These are phyloP conservation scores for Diaporthe vexans DNA, from an alignment of 2,329 filamentous ascomycete species.

Conservation along the genomic window DNA sequence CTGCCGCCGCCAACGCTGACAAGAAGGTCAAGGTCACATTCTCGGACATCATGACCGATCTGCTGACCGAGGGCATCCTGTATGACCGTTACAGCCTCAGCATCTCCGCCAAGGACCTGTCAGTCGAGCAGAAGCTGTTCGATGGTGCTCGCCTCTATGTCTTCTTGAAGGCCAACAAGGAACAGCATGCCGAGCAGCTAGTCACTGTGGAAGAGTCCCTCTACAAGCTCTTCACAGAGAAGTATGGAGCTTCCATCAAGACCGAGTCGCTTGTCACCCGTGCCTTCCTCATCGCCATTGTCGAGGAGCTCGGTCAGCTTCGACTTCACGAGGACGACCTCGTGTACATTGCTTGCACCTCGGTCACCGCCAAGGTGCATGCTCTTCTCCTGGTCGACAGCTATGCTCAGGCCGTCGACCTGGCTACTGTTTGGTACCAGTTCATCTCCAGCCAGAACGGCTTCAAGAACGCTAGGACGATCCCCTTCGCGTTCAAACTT, in stretches of 20 bases:
- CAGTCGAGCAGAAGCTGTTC: conserved; percentile 41
- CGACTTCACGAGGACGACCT: conserved; percentile 41
- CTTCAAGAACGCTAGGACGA: conserved; percentile 42
- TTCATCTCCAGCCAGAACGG: conserved; percentile 42
- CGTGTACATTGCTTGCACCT: conserved; percentile 39
- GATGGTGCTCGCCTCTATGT: conserved; percentile 42
- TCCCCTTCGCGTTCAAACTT: conserved; percentile 42
- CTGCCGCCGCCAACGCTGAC: conserved; percentile 32
- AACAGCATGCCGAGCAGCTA: conserved; percentile 41
- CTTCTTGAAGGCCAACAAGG: conserved; percentile 42
- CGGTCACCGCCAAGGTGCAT: conserved; percentile 39
- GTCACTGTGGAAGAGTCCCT: conserved; percentile 41
- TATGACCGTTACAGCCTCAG: conserved; percentile 42
- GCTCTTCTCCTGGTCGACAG: conserved; percentile 37
- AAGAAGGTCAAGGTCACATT: conserved; percentile 42
- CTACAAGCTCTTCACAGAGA: conserved; percentile 41
- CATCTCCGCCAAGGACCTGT: conserved; percentile 41
- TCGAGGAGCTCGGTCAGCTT: conserved; percentile 41
- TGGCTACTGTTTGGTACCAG: conserved; percentile 42
- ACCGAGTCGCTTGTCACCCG: conserved; percentile 40
- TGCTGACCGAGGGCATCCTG: conserved; percentile 41
- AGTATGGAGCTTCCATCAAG: conserved; percentile 41
- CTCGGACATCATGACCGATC: conserved; percentile 43
- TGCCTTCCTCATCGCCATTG: conserved; percentile 40
- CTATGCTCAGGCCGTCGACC: conserved; percentile 39